Evolutionary conservation across 1,284 basidiomycete genomes (phyloP), one percentile per base, ranked within the genome.

Genomic region (Flammula alnicola): DNA sequence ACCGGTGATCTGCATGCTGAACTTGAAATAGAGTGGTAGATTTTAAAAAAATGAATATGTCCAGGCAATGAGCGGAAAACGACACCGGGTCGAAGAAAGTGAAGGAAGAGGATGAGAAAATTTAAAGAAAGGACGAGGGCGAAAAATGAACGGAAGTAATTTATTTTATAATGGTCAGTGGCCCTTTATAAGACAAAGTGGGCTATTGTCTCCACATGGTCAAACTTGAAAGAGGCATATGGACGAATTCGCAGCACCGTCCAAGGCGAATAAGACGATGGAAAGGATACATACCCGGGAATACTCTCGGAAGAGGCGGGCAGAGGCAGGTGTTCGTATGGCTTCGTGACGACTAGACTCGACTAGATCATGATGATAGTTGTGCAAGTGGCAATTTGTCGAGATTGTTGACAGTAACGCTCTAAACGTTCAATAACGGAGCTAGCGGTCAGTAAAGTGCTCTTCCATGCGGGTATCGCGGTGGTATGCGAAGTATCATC

Each of bases 71-170:
- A 44, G 58, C 42, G 40, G 26, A 57, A 56, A 54, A 47, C 57
- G 67, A 70, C 67, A 63, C 68, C 65, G 66, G 68, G 66, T 68
- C 68, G 55, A 55, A 51, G 51, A 50, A 38, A 41, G 41, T 12
- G 5, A 27, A 33, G 9, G 35, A 20, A 43, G 25, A 39, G n/a
- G 14, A 32, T 30, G 27, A 41, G 25, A 38, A 32, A 47, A n/a
- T n/a, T n/a, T n/a, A n/a, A n/a, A n/a, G n/a, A n/a, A n/a, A n/a
- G n/a, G n/a, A n/a, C n/a, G n/a, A 10, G 11, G 25, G 29, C 17
- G 41, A 30, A 32, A 16, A 32, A 30, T 32, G 20, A 38, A 31
- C 20, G n/a, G n/a, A n/a, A n/a, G n/a, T n/a, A n/a, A n/a, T n/a
- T n/a, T n/a, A n/a, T n/a, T n/a, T n/a, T n/a, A n/a, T n/a, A n/a